Evolutionary conservation across 192 early-diverging fungal genomes (phyloP).

Genomic region (Coemansia sp.): DNA sequence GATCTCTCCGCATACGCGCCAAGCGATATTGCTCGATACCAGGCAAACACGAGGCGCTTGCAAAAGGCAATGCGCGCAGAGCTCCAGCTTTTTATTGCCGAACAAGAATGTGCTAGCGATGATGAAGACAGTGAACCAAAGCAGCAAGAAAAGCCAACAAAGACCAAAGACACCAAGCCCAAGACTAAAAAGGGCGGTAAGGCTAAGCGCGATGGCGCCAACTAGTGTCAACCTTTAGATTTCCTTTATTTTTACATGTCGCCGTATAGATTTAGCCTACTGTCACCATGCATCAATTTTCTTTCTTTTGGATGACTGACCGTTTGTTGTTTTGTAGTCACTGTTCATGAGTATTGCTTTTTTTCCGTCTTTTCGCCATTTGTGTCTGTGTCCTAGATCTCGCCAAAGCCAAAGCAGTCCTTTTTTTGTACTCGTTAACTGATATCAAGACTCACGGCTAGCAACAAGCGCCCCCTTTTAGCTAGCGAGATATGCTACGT

Average conservation of each 20-base stretch:
- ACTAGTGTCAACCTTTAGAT: slow-evolving; percentile 7
- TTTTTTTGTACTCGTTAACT: background rate
- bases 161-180: slow-evolving; percentile 2
- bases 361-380: background rate
- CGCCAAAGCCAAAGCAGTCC: background rate
- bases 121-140: background rate
- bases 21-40: slow-evolving; percentile 26
- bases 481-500: background rate
- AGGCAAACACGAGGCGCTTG: slow-evolving; percentile 11
- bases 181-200: background rate
- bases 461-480: background rate
- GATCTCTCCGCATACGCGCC: slow-evolving; percentile 37
- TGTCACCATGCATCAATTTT: background rate
- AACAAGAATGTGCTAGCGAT: slow-evolving; percentile 21
- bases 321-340: background rate
- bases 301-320: background rate
- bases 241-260: background rate
- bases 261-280: background rate
- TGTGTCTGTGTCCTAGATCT: background rate
- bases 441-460: background rate
- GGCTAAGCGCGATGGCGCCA: slow-evolving; percentile 3
- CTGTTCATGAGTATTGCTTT: background rate
- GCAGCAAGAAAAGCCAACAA: slow-evolving; percentile 8
- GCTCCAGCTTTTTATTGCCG: slow-evolving; percentile 35
- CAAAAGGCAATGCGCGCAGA: slow-evolving; percentile 30